Evolutionary conservation across 257 asterid genomes (phyloP), one percentile per base, ranked within the genome.

Genomic region (Cynanchum wilfordii): DNA sequence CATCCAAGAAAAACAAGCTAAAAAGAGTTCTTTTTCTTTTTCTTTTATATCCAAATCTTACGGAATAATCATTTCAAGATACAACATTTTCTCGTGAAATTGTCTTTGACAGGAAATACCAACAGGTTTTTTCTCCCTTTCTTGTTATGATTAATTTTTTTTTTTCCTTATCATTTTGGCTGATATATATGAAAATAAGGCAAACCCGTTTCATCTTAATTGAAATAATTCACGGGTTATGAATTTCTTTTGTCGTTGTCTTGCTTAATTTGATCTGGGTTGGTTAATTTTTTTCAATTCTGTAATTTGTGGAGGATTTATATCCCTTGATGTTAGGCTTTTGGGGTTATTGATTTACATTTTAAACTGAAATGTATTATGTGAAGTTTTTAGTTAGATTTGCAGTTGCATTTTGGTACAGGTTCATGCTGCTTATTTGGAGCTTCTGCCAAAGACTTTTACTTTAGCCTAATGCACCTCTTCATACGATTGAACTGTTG

Each of bases 141-240:
- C 33, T 13, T 51, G 0, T 51, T 9, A 16, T 1, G 16, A 9
- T 20, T 63, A 30, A 59, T 51, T n/a, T 47, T 54, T 11, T 20
- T 10, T 3, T 27, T 27, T 9, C 4, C 38, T 33, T 17, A 2
- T 75, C 33, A 29, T 62, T 20, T 16, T 0, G 29, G 55, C 38
- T 56, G 54, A 11, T 67, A 22, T 67, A 7, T 47, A 19, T n/a
- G 60, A 4, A 47, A 58, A 29, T 58, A 25, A 58, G 4, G 33
- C 27, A 29, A 45, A 30, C 36, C 69, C 64, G 19, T 17, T 45
- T 68, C 29, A 36, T 52, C 20, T 58, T 4, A 20, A 75, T 68
- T 68, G 63, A 58, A 68, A 75, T 75, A 47, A 30, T 62, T 67
- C 10, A 38, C 25, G 79, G 79, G 55, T 57, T 75, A 5, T 74